A percentile compares a stretch with the other conserved stretches of the same genome.
These are phyloP conservation scores for Cryphonectria carpinicola DNA, from an alignment of 2,329 filamentous ascomycete genomes.

Conservation along the genomic window DNA sequence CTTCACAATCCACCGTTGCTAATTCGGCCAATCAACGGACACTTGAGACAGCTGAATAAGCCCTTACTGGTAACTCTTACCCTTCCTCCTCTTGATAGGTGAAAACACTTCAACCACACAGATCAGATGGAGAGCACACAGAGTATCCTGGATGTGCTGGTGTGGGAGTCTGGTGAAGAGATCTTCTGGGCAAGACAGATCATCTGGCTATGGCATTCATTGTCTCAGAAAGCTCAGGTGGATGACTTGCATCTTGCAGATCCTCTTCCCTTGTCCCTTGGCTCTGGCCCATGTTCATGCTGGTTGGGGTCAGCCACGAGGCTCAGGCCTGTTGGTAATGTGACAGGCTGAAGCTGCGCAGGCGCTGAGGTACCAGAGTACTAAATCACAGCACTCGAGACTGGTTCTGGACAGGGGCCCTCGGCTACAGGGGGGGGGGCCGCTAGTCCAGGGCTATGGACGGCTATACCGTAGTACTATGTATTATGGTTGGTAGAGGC, in stretches of 20 bases:
- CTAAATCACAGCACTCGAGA: conserved; percentile 1
- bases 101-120: background rate
- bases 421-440: conserved; percentile 8
- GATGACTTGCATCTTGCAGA: conserved; percentile 14
- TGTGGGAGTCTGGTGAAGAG: conserved; percentile 6
- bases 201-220: background rate
- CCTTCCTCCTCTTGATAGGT: background rate
- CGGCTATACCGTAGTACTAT: background rate
- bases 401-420: conserved; percentile 14
- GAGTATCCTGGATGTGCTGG: background rate
- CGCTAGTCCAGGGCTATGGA: conserved; percentile 17
- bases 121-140: background rate
- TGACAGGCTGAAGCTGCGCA: conserved; percentile 8
- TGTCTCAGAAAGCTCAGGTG: conserved; percentile 1
- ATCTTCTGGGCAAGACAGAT: conserved; percentile 3
- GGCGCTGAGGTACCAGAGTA: background rate
- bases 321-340: background rate
- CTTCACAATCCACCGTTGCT: background rate
- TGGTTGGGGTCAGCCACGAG: background rate
- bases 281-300: background rate
- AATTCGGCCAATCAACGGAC: background rate
- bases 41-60: conserved; percentile 5
- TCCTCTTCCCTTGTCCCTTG: background rate
- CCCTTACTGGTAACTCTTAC: background rate
- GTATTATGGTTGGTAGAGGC: background rate